Evolutionary conservation across 768 basidiomycete species (phyloP).

Genomic region (Tylopilus intermedius): DNA sequence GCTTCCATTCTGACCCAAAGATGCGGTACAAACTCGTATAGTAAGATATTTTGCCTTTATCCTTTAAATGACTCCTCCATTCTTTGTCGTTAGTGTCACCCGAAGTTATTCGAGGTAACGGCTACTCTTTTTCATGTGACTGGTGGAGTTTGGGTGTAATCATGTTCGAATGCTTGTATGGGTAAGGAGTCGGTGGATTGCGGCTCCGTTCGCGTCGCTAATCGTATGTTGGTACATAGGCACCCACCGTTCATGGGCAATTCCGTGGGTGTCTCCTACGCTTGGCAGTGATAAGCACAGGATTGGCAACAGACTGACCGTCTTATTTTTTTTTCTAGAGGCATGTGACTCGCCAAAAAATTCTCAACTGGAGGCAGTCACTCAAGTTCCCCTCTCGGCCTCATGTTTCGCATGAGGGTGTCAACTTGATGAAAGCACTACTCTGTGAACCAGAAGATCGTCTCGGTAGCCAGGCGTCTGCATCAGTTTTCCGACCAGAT

Average conservation of each 20-base stretch:
- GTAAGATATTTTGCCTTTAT: constrained; percentile 43
- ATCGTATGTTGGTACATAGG: constrained; percentile 37
- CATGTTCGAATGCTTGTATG: constrained; percentile 92
- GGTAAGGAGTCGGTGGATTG: constrained; percentile 46
- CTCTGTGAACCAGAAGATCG: constrained; percentile 96
- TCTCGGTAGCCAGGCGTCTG: constrained; percentile 68
- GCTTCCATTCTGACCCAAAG: constrained; percentile 41
- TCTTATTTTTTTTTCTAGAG: constrained; percentile 44
- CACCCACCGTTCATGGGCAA: constrained; percentile 96
- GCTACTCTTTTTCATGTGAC: constrained; percentile 91
- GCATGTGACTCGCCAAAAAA: constrained; percentile 94
- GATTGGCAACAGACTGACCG: constrained; percentile 15
- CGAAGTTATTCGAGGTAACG: constrained; percentile 85
- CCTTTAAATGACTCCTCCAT: constrained; percentile 25
- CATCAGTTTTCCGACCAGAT: constrained; percentile 70
- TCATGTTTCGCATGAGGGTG: constrained; percentile 79
- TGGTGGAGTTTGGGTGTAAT: constrained; percentile 99
- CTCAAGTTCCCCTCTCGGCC: constrained; percentile 84
- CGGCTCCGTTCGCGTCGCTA: constrained; percentile 24
- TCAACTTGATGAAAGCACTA: constrained; percentile 81
- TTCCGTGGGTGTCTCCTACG: constrained; percentile 51
- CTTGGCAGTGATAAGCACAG: constrained; percentile 19
- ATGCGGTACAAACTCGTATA: constrained; percentile 83
- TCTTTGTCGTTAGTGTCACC: constrained; percentile 64
- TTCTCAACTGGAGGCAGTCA: constrained; percentile 89